Base-by-base conservation (phyloP, 176 grass and related monocot genomes). In the Carex pumila region DNA sequence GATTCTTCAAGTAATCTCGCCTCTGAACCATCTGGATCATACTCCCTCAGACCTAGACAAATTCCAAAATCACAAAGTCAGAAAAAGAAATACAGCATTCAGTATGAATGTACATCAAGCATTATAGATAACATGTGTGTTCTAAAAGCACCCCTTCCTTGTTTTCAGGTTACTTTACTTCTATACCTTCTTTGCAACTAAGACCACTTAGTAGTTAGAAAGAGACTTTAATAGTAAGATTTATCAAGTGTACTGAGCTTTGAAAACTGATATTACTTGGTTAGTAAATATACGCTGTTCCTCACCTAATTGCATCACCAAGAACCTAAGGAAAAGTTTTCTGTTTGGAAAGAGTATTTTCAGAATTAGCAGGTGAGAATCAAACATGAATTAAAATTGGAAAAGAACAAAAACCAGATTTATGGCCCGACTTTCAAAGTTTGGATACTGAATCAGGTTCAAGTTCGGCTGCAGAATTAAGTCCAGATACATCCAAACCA, bases 11-110 rank as follows among this genome's bases (percentile, higher is more conserved):
- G 87, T 25, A 45, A 83, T 81, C 31, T 84, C 5, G 95, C 92
- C 34, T 93, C 95, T 3, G 59, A 47, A 4, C 91, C 95, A 81
- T 98, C 89, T 12, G 92, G 92, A 88, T 98, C 95, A 87, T 89
- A 98, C 86, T 98, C 61, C 75, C 70, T 86, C 55, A 98, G 83
- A 71, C 95, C 95, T 97, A 81, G 22, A 31, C 50, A 29, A 82
- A 8, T 19, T 57, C 66, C 56, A 31, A 83, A 86, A 43, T 60
- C 2, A 50, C 64, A 34, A 81, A 90, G 57, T 69, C 17, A 59
- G 75, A 55, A 87, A 70, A 55, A 8, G 32, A 81, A 57, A 79
- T 71, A 14, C 61, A 60, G 17, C 19, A 52, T 72, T 72, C 39
- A 19, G 69, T 18, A 53, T 52, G n/a, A 73, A 50, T 22, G 70